These are phyloP conservation scores for Cladosporium colombiae DNA, from an alignment of 2,329 filamentous ascomycete genomes.

Conservation along the genomic window DNA sequence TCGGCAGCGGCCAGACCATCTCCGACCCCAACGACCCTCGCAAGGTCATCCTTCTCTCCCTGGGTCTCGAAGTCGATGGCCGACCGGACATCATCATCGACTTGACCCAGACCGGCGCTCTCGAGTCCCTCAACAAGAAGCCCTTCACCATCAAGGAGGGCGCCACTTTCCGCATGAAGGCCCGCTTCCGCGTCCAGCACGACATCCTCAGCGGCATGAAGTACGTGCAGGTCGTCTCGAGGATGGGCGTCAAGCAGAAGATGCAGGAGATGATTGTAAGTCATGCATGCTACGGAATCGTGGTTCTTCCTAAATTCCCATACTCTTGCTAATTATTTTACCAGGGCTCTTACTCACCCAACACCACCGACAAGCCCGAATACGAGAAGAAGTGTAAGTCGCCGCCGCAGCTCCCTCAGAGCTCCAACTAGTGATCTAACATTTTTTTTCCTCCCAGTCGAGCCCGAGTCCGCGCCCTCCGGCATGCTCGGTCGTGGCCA, in stretches of 20 bases:
- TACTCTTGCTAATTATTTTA: neutral
- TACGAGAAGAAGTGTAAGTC: conserved; percentile 89
- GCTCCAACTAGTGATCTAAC: neutral
- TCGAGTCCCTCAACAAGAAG: conserved; percentile 79
- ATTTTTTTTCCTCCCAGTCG: conserved; percentile 58
- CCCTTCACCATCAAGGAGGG: conserved; percentile 99
- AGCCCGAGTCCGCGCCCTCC: conserved; percentile 85
- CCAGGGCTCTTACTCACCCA: conserved; percentile 89
- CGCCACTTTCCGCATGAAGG: conserved; percentile 90
- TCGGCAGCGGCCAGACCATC: conserved; percentile 61
- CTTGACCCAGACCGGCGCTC: conserved; percentile 70
- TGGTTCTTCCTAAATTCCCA: neutral
- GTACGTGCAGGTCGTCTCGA: conserved; percentile 92
- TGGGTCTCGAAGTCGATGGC: conserved; percentile 81
- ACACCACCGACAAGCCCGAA: conserved; percentile 79
- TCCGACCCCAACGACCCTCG: conserved; percentile 70
- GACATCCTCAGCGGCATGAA: conserved; percentile 93
- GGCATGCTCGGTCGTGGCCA: conserved; percentile 88
- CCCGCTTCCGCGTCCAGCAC: conserved; percentile 92
- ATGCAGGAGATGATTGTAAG: conserved; percentile 96
- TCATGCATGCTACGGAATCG: conserved; percentile 25
- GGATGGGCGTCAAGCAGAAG: conserved; percentile 86
- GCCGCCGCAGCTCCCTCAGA: too few species aligned
- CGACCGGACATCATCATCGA: conserved; percentile 87
- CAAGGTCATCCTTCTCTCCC: conserved; percentile 88